phyloP scores from a whole-genome alignment of 345 rosid genomes.

The Arabis alpina region DNA sequence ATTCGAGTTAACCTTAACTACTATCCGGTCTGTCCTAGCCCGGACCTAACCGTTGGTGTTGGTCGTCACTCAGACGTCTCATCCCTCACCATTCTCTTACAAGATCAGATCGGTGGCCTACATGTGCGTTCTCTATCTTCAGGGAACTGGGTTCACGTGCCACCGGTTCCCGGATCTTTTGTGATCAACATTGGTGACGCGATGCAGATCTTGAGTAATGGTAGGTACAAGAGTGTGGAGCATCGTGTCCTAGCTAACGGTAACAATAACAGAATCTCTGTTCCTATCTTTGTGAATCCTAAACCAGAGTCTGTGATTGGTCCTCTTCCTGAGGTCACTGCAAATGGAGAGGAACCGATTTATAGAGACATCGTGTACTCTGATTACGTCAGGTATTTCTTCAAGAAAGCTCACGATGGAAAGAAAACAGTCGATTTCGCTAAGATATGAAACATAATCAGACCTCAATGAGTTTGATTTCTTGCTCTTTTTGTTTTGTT shows the following conservation, averaged over 20 bases:
- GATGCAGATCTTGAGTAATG: slow-evolving; percentile 48
- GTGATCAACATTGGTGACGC: slow-evolving; percentile 51
- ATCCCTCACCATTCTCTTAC: slow-evolving; percentile 48
- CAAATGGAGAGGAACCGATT: slow-evolving; percentile 42
- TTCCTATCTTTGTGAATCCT: slow-evolving; percentile 47
- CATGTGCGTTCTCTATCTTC: slow-evolving; percentile 45
- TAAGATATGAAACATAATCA: slow-evolving; percentile 32
- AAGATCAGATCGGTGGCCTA: slow-evolving; percentile 53
- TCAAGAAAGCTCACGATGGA: slow-evolving; percentile 48
- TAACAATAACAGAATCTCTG: slow-evolving; percentile 44
- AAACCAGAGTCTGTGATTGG: slow-evolving; percentile 43
- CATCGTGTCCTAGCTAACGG: slow-evolving; percentile 48
- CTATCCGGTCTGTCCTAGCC: slow-evolving; percentile 53
- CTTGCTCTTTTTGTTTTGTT: neutral
- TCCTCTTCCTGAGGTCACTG: slow-evolving; percentile 40
- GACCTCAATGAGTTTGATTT: slow-evolving; percentile 4
- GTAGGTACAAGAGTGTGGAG: slow-evolving; percentile 46
- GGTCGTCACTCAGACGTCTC: slow-evolving; percentile 53
- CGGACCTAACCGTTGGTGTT: slow-evolving; percentile 52
- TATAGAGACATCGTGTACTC: slow-evolving; percentile 43
- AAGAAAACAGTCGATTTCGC: slow-evolving; percentile 49
- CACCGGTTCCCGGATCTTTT: slow-evolving; percentile 42
- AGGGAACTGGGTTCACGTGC: slow-evolving; percentile 48
- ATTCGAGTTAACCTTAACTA: slow-evolving; percentile 48
- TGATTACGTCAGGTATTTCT: slow-evolving; percentile 46